A percentile compares a stretch with the other conserved stretches of the same genome.
Conservation (phyloP, 1,139 yeast species). For the Kurtzmaniella quercitrusa region DNA sequence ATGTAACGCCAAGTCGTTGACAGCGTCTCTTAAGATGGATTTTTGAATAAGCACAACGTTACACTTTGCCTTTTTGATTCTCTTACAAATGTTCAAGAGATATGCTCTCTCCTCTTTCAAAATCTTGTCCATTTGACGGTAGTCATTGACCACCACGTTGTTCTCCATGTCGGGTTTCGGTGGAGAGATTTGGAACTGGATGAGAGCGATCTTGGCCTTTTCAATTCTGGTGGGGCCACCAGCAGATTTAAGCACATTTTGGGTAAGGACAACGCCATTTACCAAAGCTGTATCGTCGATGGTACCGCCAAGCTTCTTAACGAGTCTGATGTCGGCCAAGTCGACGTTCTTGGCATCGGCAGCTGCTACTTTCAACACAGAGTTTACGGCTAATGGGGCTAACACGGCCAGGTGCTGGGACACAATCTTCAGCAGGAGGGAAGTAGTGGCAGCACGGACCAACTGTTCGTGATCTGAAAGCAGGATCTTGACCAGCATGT, state of each 20-base stretch:
- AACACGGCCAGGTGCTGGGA: constrained; percentile 81
- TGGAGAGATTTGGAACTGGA: constrained; percentile 95
- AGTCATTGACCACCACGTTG: constrained; percentile 93
- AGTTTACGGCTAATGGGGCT: constrained; percentile 93
- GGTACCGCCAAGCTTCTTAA: constrained; percentile 95
- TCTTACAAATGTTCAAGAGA: constrained; percentile 88
- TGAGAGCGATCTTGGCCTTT: constrained; percentile 86
- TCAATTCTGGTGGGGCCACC: constrained; percentile 97
- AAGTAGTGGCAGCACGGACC: constrained; percentile 89
- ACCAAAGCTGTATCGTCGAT: constrained; percentile 93
- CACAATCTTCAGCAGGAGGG: constrained; percentile 90
- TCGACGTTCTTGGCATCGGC: constrained; percentile 67
- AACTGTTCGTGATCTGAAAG: constrained; percentile 76
- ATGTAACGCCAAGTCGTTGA: constrained; percentile 92
- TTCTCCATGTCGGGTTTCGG: constrained; percentile 99
- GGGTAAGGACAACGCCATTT: constrained; percentile 91
- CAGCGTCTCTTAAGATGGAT: constrained; percentile 94
- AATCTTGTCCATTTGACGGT: constrained; percentile 98
- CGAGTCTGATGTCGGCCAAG: constrained; percentile 77
- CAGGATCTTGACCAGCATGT: constrained; percentile 76
- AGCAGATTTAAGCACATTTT: constrained; percentile 80
- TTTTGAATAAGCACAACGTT: constrained; percentile 91
- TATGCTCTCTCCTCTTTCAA: constrained; percentile 96
- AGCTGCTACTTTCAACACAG: constrained; percentile 75
- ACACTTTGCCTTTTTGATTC: constrained; percentile 94